phyloP scores from a whole-genome alignment of 805 yeast species.

The Candida yuanshanica region DNA sequence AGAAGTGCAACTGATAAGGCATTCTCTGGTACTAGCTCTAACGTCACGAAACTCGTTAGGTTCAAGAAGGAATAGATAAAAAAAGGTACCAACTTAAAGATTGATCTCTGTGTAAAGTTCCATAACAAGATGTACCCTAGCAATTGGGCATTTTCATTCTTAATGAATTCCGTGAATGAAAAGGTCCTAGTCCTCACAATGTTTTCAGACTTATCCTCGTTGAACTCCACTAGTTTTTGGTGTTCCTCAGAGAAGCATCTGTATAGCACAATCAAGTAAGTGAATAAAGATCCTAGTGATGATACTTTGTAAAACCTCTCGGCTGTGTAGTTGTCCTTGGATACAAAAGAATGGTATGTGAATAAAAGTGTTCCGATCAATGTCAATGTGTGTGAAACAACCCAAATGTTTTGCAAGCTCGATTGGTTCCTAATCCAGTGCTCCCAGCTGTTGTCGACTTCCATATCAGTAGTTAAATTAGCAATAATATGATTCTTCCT shows the following conservation, averaged over 20 bases:
- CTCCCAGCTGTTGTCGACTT: neutral
- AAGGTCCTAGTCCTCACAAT: constrained; percentile 13
- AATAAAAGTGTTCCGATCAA: constrained; percentile 13
- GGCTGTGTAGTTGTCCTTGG: neutral
- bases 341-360: neutral
- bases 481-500: too few species aligned
- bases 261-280: constrained; percentile 22
- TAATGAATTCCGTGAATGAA: constrained; percentile 30
- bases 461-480: too few species aligned
- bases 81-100: constrained; percentile 35
- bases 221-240: constrained; percentile 5
- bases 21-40: constrained; percentile 29
- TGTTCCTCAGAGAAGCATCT: constrained; percentile 17
- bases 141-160: constrained; percentile 37
- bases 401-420: constrained; percentile 21
- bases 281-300: constrained; percentile 15
- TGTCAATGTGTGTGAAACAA: constrained; percentile 18
- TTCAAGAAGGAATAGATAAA: constrained; percentile 37
- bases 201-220: constrained; percentile 11
- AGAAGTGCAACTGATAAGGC: constrained; percentile 28
- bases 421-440: constrained; percentile 4
- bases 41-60: constrained; percentile 27
- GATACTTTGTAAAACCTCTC: constrained; percentile 13
- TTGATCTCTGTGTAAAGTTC: constrained; percentile 27
- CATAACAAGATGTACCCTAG: constrained; percentile 33